Base-by-base conservation (phyloP, 176 grass and related monocot species). In the Melocanna baccifera region DNA sequence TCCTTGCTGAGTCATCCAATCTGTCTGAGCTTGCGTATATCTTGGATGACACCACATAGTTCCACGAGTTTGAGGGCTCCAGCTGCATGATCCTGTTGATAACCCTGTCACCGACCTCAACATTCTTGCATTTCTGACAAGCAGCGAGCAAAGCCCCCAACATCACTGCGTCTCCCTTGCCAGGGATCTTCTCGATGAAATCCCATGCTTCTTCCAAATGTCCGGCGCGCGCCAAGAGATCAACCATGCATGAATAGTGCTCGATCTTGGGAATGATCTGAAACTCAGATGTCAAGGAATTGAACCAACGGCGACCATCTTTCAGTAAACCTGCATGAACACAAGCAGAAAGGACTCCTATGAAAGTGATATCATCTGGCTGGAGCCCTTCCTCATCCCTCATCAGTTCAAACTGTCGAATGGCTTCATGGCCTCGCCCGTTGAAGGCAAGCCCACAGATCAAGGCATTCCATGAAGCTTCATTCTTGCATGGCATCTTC, bases 231-330 rank as follows among this genome's bases (percentile, higher is more conserved):
- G 89, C 91, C 71, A 95, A 62, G 43, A 93, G 88, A 86, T 98
- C 95, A 73, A 93, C 91, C 87, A 95, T 98, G 79, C 92, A 95
- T 16, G 95, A 91, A 63, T 91, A 93, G 76, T 98, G 95, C 85
- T 98, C 92, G 7, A 92, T 82, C 81, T 85, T 90, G 12, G 91
- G 91, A 86, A 79, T 41, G 52, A 94, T 79, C 48, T 78, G 73
- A 81, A 94, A 98, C 48, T 78, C 55, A 2, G 84, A 64, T 71
- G 78, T 82, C 80, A 98, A 88, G 29, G 83, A 77, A 77, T 79
- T 46, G 80, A 98, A 98, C 89, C 89, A 91, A 4, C 2, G 68
- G 16, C 83, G 91, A 0, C 91, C 92, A 75, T 94, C 86, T 67
- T 91, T 51, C 18, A 98, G 79, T 56, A 98, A 46, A 34, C 95